A percentile compares a stretch with the other conserved stretches of the same genome.
Evolutionary conservation across 2,329 filamentous ascomycete genomes (phyloP).

Genomic region (Ophiostoma perfectum): DNA sequence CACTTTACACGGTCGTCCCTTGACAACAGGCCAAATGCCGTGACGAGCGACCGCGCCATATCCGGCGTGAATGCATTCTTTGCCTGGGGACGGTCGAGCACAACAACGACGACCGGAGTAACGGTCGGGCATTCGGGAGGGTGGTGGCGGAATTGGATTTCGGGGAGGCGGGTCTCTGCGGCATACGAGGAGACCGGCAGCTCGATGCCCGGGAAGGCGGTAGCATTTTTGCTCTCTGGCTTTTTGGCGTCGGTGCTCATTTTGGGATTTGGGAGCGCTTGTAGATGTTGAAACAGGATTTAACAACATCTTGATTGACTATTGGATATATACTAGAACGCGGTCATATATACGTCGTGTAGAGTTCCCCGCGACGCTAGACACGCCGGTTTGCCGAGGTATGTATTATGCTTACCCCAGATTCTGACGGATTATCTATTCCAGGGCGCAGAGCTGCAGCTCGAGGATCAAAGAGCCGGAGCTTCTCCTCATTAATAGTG

Average conservation of each 20-base stretch:
- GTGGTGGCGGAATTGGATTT: slow-evolving; percentile 46
- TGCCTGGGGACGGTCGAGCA: slow-evolving; percentile 58
- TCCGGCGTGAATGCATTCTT: slow-evolving; percentile 64
- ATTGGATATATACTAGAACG: too few species aligned
- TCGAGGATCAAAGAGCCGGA: background rate
- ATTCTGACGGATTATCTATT: slow-evolving; percentile 5
- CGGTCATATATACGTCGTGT: background rate
- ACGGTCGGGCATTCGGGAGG: slow-evolving; percentile 47
- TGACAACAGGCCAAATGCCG: slow-evolving; percentile 48
- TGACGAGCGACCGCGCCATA: slow-evolving; percentile 58
- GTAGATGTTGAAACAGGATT: background rate
- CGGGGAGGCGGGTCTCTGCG: slow-evolving; percentile 37
- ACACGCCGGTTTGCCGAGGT: background rate
- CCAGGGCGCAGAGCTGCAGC: background rate
- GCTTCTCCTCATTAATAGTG: background rate
- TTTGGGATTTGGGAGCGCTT: background rate
- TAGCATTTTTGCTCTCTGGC: background rate
- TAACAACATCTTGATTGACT: too few species aligned
- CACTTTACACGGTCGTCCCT: slow-evolving; percentile 49
- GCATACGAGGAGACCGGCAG: slow-evolving; percentile 34
- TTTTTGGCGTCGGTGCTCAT: background rate
- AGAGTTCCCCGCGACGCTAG: slow-evolving; percentile 2
- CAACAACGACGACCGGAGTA: slow-evolving; percentile 58
- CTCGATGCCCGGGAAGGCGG: slow-evolving; percentile 6
- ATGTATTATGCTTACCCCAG: background rate